Base-by-base conservation (phyloP, 2,329 filamentous ascomycete genomes). In the Exophiala lecanii-corni region DNA sequence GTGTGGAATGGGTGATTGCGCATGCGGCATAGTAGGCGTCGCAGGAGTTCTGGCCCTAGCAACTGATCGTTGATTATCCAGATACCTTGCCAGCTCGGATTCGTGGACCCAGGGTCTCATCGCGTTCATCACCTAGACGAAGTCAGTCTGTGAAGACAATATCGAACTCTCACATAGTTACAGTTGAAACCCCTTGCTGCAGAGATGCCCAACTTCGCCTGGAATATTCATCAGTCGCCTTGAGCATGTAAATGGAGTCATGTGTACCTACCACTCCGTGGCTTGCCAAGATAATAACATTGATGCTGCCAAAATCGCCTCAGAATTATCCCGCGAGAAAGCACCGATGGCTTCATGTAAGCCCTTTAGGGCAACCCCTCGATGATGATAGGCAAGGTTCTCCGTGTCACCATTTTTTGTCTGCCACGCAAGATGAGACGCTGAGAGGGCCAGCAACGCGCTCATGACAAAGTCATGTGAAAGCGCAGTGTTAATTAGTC, bases 281-380 rank as follows among this genome's bases (percentile, higher is more conserved):
- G 88, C 86, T 70, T 97, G 91, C 89, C 92, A 97, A 26, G 89
- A 94, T 37, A 98, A 76, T 36, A 97, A 78, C 33, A 96, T 80
- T 18, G 91, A 96, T 21, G 89, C 87, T 18, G 89, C 91, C 41
- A 98, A 76, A 50, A 96, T 83, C 32, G 89, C 89, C 66, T 98
- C 91, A 2, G 88, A 91, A 49, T 89, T 94, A 39, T 84, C 81
- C 56, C 81, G 81, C 2, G 86, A 94, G 66, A 97, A 96, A 15
- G 77, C 76, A 33, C 82, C 80, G 55, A 97, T 89, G 19, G 89
- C 88, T 59, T 89, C 84, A 59, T 95, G 88, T 36, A 97, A 71
- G 2, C 91, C 91, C 57, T 86, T 89, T 47, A 96, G 72, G 9
- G 92, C 91, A 53, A 86, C 77, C 18, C 86, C 87, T 43, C 86